phyloP scores from a whole-genome alignment of 2,329 filamentous ascomycete genomes.

The Dactylellina sp. region DNA sequence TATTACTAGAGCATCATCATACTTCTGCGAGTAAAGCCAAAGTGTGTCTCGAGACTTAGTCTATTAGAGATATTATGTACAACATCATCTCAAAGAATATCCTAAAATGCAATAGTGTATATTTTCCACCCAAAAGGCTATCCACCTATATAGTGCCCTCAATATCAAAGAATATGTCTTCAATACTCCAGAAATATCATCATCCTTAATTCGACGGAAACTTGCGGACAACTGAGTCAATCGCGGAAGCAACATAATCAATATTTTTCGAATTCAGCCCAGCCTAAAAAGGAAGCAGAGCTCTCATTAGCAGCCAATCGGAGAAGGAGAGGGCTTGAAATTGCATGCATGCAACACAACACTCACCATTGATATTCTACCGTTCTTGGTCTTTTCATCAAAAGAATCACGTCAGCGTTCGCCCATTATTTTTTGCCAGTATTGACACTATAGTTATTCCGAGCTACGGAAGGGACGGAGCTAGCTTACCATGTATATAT shows the following conservation, averaged over 20 bases:
- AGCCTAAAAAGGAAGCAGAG: conserved; percentile 54
- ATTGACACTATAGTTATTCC: conserved; percentile 19
- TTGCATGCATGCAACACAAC: conserved; percentile 74
- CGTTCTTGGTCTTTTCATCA: conserved; percentile 76
- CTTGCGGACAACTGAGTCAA: conserved; percentile 74
- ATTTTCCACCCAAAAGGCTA: conserved; percentile 23
- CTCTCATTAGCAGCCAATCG: conserved; percentile 48
- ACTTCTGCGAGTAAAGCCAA: conserved; percentile 15
- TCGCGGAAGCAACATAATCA: conserved; percentile 81
- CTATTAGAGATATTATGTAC: conserved; percentile 47
- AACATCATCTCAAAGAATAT: conserved; percentile 18
- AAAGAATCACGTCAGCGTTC: conserved; percentile 39
- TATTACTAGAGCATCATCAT: neutral
- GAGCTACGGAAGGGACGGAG: conserved; percentile 13
- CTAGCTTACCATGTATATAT: conserved; percentile 78
- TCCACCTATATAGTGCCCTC: neutral
- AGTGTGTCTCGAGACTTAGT: conserved; percentile 21
- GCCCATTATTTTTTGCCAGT: conserved; percentile 29
- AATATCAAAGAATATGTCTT: neutral
- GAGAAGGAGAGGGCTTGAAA: conserved; percentile 23
- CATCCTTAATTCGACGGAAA: conserved; percentile 6
- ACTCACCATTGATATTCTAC: conserved; percentile 79
- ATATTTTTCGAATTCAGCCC: conserved; percentile 49
- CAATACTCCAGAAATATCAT: neutral
- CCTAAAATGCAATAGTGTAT: conserved; percentile 18